Evolutionary conservation across 2,329 filamentous ascomycete genomes (phyloP).

Genomic region (Knufia fluminis): DNA sequence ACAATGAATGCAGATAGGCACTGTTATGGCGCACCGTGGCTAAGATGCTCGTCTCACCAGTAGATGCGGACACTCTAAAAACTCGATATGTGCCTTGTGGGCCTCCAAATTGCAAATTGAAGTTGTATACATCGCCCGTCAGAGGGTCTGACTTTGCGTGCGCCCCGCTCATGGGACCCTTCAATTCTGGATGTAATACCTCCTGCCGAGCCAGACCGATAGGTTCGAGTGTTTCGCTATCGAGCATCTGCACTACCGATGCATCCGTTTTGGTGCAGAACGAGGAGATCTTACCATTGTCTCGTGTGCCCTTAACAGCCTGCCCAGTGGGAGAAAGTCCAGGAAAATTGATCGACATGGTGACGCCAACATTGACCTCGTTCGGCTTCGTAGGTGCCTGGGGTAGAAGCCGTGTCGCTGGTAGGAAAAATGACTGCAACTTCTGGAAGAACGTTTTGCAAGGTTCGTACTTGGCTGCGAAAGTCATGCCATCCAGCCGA

Average conservation of each 20-base stretch:
- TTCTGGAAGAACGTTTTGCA: constrained; percentile 67
- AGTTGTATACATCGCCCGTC: constrained; percentile 73
- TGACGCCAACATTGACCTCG: constrained; percentile 55
- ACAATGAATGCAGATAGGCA: constrained; percentile 77
- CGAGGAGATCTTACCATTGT: constrained; percentile 32
- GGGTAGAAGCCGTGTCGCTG: constrained; percentile 13
- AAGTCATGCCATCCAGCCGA: constrained; percentile 48
- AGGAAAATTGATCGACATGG: constrained; percentile 56
- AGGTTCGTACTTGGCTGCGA: constrained; percentile 63
- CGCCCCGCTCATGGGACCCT: constrained; percentile 57
- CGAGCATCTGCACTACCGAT: constrained; percentile 49
- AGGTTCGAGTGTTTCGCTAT: constrained; percentile 64
- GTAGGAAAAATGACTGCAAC: constrained; percentile 52
- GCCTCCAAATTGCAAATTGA: constrained; percentile 57
- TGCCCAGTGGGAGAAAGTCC: constrained; percentile 35
- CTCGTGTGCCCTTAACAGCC: constrained; percentile 13
- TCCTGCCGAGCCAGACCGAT: constrained; percentile 53
- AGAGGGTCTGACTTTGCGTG: constrained; percentile 63
- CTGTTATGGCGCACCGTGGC: constrained; percentile 52
- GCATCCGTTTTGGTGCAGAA: constrained; percentile 55
- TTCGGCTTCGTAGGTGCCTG: constrained; percentile 21
- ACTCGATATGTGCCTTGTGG: constrained; percentile 53
- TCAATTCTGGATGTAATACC: constrained; percentile 57
- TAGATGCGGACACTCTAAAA: constrained; percentile 54
- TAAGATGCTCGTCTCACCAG: constrained; percentile 60